Evolutionary conservation across 2,329 filamentous ascomycete species (phyloP).

Genomic region (Penicillium sp.): DNA sequence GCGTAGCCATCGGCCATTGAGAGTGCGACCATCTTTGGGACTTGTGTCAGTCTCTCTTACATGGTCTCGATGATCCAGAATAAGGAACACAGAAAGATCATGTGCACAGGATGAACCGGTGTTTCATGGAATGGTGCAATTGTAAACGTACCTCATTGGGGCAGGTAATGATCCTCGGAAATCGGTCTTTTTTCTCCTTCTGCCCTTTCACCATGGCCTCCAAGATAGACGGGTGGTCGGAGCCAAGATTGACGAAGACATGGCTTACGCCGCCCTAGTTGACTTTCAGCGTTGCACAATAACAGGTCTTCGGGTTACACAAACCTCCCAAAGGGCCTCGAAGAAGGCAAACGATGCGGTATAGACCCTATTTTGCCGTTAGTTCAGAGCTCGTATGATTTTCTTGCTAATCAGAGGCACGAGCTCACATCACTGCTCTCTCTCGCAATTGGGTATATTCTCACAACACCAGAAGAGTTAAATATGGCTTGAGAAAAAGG

Average conservation of each 20-base stretch:
- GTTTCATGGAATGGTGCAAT: constrained; percentile 3
- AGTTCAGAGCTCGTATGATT: background rate
- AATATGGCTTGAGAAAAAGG: background rate
- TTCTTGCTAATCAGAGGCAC: background rate
- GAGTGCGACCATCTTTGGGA: constrained; percentile 72
- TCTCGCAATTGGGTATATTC: background rate
- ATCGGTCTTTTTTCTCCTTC: constrained; percentile 64
- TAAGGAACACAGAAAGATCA: background rate
- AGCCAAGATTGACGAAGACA: constrained; percentile 58
- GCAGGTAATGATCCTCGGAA: constrained; percentile 75
- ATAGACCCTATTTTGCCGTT: constrained; percentile 45
- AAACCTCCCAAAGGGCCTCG: constrained; percentile 74
- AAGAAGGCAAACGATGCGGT: constrained; percentile 82
- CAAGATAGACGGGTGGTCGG: constrained; percentile 70
- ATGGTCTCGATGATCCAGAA: constrained; percentile 12
- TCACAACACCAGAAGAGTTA: background rate
- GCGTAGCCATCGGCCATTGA: constrained; percentile 85
- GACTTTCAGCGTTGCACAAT: constrained; percentile 3
- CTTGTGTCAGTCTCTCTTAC: constrained; percentile 3
- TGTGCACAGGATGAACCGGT: background rate
- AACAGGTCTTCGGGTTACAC: constrained; percentile 34
- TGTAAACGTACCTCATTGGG: constrained; percentile 67
- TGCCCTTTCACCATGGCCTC: constrained; percentile 79
- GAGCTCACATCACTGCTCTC: constrained; percentile 6
- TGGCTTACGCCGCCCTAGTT: constrained; percentile 52